phyloP scores from a whole-genome alignment of 768 basidiomycete species.

The Collybia mongolica region DNA sequence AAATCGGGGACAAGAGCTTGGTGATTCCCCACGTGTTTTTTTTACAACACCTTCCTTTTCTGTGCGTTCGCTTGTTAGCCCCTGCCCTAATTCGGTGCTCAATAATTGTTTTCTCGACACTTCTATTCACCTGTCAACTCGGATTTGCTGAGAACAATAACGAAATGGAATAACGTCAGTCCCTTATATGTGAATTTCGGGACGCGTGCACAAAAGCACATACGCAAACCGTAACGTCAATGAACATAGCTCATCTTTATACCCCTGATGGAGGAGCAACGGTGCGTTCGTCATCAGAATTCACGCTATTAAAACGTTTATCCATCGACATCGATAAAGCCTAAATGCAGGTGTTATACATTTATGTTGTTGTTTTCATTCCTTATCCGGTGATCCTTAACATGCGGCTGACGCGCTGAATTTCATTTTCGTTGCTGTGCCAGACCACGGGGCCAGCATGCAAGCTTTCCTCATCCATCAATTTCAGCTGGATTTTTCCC shows the following conservation, averaged over 20 bases:
- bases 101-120: neutral
- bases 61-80: conserved; percentile 19
- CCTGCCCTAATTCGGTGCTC: conserved; percentile 7
- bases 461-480: conserved; percentile 6
- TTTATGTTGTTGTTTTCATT: too few species aligned
- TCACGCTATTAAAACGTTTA: too few species aligned
- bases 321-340: too few species aligned
- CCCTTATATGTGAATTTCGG: too few species aligned
- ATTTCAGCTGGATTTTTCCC: conserved; percentile 7
- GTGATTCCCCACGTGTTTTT: conserved; percentile 24
- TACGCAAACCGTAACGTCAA: too few species aligned
- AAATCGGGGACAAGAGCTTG: conserved; percentile 26
- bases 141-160: conserved; percentile 8
- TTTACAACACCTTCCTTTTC: conserved; percentile 28
- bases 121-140: neutral
- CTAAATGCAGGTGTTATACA: too few species aligned
- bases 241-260: too few species aligned
- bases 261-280: too few species aligned
- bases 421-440: neutral
- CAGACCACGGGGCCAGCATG: neutral
- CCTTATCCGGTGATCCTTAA: too few species aligned
- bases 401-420: too few species aligned
- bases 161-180: neutral
- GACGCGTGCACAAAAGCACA: too few species aligned
- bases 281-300: too few species aligned